Evolutionary conservation across 2,329 filamentous ascomycete species (phyloP).

Genomic region (Apiospora sp.): DNA sequence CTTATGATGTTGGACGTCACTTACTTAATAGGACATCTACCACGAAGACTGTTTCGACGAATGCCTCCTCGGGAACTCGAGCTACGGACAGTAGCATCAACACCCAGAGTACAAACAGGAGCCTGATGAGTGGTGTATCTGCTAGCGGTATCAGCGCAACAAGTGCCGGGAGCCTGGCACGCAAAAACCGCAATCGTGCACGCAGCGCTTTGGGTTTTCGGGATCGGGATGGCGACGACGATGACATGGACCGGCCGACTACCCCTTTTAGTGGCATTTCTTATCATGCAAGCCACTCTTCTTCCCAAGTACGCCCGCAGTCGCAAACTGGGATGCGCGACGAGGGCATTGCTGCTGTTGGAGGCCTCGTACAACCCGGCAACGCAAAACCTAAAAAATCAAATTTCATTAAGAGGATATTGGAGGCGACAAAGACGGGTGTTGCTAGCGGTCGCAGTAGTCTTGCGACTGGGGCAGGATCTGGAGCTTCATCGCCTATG

Average conservation of each 20-base stretch:
- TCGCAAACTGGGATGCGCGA: slow-evolving; percentile 73
- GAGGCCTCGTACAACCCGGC: slow-evolving; percentile 75
- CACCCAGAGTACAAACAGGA: slow-evolving; percentile 81
- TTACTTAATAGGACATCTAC: slow-evolving; percentile 82
- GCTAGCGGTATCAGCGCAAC: slow-evolving; percentile 93
- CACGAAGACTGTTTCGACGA: slow-evolving; percentile 86
- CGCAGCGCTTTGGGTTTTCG: slow-evolving; percentile 71
- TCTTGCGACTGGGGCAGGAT: slow-evolving; percentile 69
- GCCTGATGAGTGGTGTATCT: slow-evolving; percentile 92
- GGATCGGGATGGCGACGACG: slow-evolving; percentile 50
- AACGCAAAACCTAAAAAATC: slow-evolving; percentile 74
- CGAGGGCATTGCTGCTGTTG: slow-evolving; percentile 74
- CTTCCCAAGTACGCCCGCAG: slow-evolving; percentile 63
- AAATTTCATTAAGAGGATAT: slow-evolving; percentile 94
- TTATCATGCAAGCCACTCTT: slow-evolving; percentile 87
- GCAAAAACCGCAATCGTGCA: slow-evolving; percentile 70
- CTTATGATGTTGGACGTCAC: slow-evolving; percentile 77
- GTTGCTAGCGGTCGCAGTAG: slow-evolving; percentile 89
- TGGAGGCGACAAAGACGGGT: slow-evolving; percentile 92
- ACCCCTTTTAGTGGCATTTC: slow-evolving; percentile 80
- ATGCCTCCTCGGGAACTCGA: slow-evolving; percentile 77
- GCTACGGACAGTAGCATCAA: slow-evolving; percentile 70
- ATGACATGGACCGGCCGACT: slow-evolving; percentile 62
- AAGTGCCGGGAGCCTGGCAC: slow-evolving; percentile 90
- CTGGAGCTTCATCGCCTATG: slow-evolving; percentile 50